phyloP scores from a whole-genome alignment of 768 basidiomycete species.

The Sporobolomyces roseus region DNA sequence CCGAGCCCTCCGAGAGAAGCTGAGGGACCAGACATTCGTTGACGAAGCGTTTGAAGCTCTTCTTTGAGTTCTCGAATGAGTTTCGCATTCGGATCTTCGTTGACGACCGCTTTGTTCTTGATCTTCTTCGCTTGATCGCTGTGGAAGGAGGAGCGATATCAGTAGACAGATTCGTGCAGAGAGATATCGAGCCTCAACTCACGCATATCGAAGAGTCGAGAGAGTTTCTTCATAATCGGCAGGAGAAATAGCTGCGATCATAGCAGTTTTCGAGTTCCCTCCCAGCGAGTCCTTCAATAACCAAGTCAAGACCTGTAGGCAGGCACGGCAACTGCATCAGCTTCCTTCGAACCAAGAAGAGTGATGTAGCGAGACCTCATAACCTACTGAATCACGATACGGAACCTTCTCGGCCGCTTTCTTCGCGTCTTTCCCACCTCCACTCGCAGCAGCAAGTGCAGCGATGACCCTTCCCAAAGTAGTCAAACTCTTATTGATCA shows the following conservation, averaged over 20 bases:
- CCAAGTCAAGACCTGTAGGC: conserved; percentile 99
- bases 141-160: not conserved
- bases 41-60: conserved; percentile 89
- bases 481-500: conserved; percentile 97
- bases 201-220: conserved; percentile 94
- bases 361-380: not conserved
- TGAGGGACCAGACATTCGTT: conserved; percentile 63
- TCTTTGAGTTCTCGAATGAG: conserved; percentile 98
- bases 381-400: conserved; percentile 87
- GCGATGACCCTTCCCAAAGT: conserved; percentile 98
- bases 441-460: conserved; percentile 65
- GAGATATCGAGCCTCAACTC: conserved; percentile 51
- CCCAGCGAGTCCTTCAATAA: conserved; percentile 95
- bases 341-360: too few relatives aligned
- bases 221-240: conserved; percentile 97
- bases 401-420: conserved; percentile 90
- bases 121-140: conserved; percentile 82
- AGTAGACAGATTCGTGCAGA: not conserved
- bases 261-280: conserved; percentile 92
- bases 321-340: conserved; percentile 14
- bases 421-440: conserved; percentile 69
- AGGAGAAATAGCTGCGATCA: conserved; percentile 99
- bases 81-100: conserved; percentile 99
- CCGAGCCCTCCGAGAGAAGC: not conserved
- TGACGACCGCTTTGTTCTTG: conserved; percentile 98